phyloP scores from a whole-genome alignment of 805 yeast species.

The Candida morakotiae region DNA sequence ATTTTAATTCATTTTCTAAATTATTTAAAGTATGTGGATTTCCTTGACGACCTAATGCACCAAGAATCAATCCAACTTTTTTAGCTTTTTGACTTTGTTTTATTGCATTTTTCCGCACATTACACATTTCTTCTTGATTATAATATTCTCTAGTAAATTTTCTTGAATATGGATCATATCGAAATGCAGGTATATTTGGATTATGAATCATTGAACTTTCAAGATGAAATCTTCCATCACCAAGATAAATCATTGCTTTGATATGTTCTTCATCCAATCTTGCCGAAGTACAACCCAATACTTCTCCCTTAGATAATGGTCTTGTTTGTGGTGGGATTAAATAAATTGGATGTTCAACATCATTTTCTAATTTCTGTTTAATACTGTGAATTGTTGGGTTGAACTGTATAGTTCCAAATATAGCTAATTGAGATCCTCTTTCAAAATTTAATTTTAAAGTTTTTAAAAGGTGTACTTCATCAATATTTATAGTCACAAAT shows the following conservation, averaged over 20 bases:
- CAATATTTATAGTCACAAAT: constrained; percentile 89
- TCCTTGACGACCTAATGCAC: constrained; percentile 96
- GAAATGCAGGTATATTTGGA: constrained; percentile 84
- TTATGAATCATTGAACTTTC: constrained; percentile 97
- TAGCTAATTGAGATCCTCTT: constrained; percentile 63
- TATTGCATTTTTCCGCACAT: constrained; percentile 73
- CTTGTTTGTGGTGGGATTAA: constrained; percentile 84
- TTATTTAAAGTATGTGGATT: constrained; percentile 70
- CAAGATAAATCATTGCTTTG: constrained; percentile 84
- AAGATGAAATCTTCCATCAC: constrained; percentile 94
- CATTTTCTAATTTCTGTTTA: constrained; percentile 53
- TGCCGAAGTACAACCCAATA: constrained; percentile 93
- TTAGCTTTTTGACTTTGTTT: constrained; percentile 53
- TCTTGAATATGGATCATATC: constrained; percentile 93
- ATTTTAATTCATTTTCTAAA: constrained; percentile 51
- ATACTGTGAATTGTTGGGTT: constrained; percentile 89
- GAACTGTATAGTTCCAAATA: constrained; percentile 95
- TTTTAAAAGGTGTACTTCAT: constrained; percentile 73
- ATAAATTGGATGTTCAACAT: constrained; percentile 47
- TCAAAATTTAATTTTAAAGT: constrained; percentile 71
- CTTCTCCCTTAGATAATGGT: constrained; percentile 95
- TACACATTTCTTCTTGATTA: constrained; percentile 78
- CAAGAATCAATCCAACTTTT: constrained; percentile 80
- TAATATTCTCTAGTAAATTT: constrained; percentile 87
- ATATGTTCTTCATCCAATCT: constrained; percentile 59